A percentile compares a stretch with the other conserved stretches of the same genome.
Evolutionary conservation across 345 rosid species (phyloP).

Genomic region (Psidium guajava): DNA sequence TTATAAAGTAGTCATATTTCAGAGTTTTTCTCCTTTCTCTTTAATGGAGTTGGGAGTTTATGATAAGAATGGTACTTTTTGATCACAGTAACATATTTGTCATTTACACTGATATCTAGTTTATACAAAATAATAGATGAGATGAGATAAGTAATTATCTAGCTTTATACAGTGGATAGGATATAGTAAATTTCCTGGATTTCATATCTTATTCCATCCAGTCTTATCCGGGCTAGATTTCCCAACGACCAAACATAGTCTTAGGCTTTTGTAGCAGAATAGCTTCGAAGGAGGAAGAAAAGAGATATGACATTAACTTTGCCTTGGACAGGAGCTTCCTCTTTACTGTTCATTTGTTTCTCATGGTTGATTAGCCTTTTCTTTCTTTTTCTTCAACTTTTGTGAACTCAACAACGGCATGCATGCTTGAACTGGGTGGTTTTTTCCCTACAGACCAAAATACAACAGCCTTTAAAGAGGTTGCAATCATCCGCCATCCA

Average conservation of each 20-base stretch:
- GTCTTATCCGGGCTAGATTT: background rate
- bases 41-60: background rate
- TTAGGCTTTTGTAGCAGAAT: background rate
- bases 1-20: background rate
- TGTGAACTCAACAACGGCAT: background rate
- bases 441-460: constrained; percentile 56
- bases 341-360: background rate
- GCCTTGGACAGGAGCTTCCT: background rate
- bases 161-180: background rate
- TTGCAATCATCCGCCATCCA: constrained; percentile 89
- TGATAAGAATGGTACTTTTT: background rate
- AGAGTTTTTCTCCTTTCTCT: background rate
- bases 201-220: background rate
- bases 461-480: constrained; percentile 92
- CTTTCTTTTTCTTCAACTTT: background rate
- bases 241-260: background rate
- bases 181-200: background rate
- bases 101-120: background rate
- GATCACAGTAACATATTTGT: background rate
- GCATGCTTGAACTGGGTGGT: background rate
- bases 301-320: background rate
- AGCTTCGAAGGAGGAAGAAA: background rate
- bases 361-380: background rate
- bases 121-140: background rate
- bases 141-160: background rate